These are phyloP conservation scores for Xylaria sp. DNA, from an alignment of 2,329 filamentous ascomycete species.

Conservation along the genomic window DNA sequence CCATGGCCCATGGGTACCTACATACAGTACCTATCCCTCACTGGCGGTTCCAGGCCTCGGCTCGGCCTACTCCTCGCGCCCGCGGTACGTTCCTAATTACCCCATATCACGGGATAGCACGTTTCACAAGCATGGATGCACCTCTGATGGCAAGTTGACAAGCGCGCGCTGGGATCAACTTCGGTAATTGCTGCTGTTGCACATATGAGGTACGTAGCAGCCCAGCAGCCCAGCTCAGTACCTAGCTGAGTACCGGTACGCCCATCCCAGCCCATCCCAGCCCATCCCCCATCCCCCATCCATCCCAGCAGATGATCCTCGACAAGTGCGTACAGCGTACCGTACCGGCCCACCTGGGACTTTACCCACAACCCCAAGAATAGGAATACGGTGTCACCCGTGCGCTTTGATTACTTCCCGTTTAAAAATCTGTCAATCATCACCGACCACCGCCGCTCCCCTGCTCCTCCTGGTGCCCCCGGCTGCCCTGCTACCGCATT, in stretches of 20 bases:
- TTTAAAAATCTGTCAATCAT: neutral
- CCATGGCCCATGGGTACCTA: constrained; percentile 5
- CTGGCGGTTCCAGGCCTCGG: constrained; percentile 14
- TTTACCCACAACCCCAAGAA: constrained; percentile 6
- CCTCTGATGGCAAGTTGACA: constrained; percentile 26
- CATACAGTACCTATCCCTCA: constrained; percentile 15
- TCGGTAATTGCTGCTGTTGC: constrained; percentile 19
- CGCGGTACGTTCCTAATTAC: constrained; percentile 21
- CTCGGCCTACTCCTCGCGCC: constrained; percentile 18
- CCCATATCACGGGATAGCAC: constrained; percentile 28
- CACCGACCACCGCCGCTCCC: neutral
- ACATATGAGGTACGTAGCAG: too few relatives aligned
- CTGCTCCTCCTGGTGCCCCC: too few relatives aligned
- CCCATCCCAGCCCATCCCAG: too few relatives aligned
- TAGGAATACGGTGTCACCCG: neutral
- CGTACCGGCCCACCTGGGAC: neutral
- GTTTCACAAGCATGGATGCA: constrained; percentile 29
- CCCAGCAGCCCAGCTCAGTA: too few relatives aligned
- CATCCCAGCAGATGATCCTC: neutral
- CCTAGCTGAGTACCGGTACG: too few relatives aligned
- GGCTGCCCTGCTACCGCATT: too few relatives aligned
- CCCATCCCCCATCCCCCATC: too few relatives aligned
- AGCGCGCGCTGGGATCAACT: constrained; percentile 19
- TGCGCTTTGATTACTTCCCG: neutral
- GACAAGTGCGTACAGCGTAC: too few relatives aligned